Conservation (phyloP, 2,329 filamentous ascomycete species). For the Cladophialophora chaetospira region DNA sequence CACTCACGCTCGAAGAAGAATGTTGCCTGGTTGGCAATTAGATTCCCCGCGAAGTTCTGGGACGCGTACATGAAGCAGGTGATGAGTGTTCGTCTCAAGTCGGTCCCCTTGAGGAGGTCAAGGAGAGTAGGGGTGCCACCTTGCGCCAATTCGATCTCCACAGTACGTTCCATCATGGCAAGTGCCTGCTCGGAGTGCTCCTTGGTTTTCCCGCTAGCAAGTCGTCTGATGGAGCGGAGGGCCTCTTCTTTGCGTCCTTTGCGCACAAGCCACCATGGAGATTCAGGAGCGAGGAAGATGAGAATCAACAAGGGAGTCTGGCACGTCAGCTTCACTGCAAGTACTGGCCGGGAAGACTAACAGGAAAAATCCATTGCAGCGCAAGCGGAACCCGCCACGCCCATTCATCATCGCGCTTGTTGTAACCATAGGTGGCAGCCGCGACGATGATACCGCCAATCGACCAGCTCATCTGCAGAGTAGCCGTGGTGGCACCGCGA, state of each 20-base stretch:
- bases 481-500: conserved; percentile 61
- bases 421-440: conserved; percentile 58
- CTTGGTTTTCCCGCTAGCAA: conserved; percentile 46
- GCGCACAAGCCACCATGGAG: conserved; percentile 58
- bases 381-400: conserved; percentile 58
- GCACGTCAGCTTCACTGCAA: too few relatives aligned
- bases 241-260: conserved; percentile 51
- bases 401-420: conserved; percentile 39
- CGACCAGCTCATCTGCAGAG: conserved; percentile 68
- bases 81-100: conserved; percentile 39
- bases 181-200: conserved; percentile 41
- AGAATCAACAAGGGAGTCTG: conserved; percentile 55
- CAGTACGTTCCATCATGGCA: conserved; percentile 40
- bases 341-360: conserved; percentile 53
- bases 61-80: conserved; percentile 38
- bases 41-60: conserved; percentile 60
- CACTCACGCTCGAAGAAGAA: conserved; percentile 56
- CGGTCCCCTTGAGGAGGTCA: conserved; percentile 40
- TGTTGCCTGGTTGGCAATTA: conserved; percentile 64
- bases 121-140: conserved; percentile 34
- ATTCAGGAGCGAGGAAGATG: conserved; percentile 55
- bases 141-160: conserved; percentile 38
- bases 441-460: conserved; percentile 64
- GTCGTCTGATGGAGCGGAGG: conserved; percentile 51
- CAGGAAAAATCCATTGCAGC: conserved; percentile 62